Percentiles rank a stretch among this genome's conserved stretches.
Evolutionary conservation across 805 yeast genomes (phyloP).

Genomic region (Helenozyma rhizophorensis): DNA sequence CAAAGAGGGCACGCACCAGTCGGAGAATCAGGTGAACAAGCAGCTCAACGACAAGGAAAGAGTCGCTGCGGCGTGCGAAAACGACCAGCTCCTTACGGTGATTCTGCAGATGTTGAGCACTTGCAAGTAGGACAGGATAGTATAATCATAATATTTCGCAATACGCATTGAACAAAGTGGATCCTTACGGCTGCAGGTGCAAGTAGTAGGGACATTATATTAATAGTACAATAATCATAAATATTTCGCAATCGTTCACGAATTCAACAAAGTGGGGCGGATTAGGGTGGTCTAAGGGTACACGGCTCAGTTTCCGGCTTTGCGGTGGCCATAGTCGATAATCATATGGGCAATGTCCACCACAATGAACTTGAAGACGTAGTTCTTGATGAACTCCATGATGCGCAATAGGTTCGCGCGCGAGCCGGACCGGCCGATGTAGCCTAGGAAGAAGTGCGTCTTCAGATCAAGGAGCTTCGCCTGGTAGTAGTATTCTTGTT

Average conservation of each 20-base stretch:
- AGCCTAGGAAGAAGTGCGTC: slow-evolving; percentile 7
- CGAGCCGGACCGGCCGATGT: slow-evolving; percentile 9
- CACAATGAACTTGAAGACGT: slow-evolving; percentile 32
- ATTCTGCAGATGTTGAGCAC: slow-evolving; percentile 88
- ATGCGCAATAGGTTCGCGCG: slow-evolving; percentile 21
- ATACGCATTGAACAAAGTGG: too few relatives aligned
- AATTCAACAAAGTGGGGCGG: too few relatives aligned
- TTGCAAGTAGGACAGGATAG: slow-evolving; percentile 41
- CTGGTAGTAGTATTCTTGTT: slow-evolving; percentile 34
- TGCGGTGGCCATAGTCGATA: slow-evolving; percentile 24
- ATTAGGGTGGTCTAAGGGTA: too few relatives aligned
- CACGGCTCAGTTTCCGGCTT: not conserved
- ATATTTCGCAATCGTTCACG: too few relatives aligned
- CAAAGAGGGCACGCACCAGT: slow-evolving; percentile 92
- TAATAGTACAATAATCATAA: too few relatives aligned
- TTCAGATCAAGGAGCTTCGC: slow-evolving; percentile 16
- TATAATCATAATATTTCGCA: too few relatives aligned
- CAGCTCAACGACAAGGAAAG: slow-evolving; percentile 96
- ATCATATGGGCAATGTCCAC: slow-evolving; percentile 36
- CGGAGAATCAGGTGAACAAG: slow-evolving; percentile 92
- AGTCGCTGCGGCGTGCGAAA: slow-evolving; percentile 98
- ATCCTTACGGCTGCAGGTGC: too few relatives aligned
- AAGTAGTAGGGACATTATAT: too few relatives aligned
- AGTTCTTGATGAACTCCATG: slow-evolving; percentile 33
- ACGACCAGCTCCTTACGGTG: slow-evolving; percentile 86